Evolutionary conservation across 306 rosid genomes (phyloP).

Genomic region (Luffa aegyptiaca): DNA sequence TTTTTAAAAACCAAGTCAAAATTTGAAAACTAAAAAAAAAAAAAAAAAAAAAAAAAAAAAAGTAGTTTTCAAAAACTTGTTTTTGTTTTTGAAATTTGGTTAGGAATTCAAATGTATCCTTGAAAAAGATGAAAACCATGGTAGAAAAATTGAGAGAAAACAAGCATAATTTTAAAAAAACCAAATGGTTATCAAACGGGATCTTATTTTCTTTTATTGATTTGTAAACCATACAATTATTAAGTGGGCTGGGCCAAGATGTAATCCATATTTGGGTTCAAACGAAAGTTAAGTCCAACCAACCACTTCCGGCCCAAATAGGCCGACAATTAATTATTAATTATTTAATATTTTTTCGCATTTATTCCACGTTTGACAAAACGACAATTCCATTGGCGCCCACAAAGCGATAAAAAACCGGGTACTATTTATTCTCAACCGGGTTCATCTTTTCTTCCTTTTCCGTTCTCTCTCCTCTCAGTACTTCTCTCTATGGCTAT

Average conservation of each 20-base stretch:
- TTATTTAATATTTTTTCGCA: neutral
- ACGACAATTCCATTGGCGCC: neutral
- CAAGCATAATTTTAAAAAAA: too few relatives aligned
- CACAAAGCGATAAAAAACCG: neutral
- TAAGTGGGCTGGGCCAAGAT: neutral
- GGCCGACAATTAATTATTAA: neutral
- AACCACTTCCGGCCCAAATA: neutral
- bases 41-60: too few relatives aligned
- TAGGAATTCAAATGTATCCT: too few relatives aligned
- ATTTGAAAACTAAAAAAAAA: too few relatives aligned
- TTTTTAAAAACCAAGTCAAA: too few relatives aligned
- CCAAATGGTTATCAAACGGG: too few relatives aligned
- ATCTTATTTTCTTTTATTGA: too few relatives aligned
- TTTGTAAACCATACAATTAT: too few relatives aligned
- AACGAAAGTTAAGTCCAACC: neutral
- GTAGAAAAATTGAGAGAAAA: too few relatives aligned
- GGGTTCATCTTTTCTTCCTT: neutral
- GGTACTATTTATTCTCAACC: neutral
- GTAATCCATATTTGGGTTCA: neutral
- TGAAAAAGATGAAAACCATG: too few relatives aligned
- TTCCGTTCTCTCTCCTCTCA: neutral
- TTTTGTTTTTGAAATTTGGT: too few relatives aligned
- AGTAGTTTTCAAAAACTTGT: too few relatives aligned
- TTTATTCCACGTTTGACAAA: neutral
- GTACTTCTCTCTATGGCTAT: slow-evolving; percentile 12